Base-by-base conservation (phyloP, 2,329 filamentous ascomycete genomes). In the Rhynchosporium graminicola region DNA sequence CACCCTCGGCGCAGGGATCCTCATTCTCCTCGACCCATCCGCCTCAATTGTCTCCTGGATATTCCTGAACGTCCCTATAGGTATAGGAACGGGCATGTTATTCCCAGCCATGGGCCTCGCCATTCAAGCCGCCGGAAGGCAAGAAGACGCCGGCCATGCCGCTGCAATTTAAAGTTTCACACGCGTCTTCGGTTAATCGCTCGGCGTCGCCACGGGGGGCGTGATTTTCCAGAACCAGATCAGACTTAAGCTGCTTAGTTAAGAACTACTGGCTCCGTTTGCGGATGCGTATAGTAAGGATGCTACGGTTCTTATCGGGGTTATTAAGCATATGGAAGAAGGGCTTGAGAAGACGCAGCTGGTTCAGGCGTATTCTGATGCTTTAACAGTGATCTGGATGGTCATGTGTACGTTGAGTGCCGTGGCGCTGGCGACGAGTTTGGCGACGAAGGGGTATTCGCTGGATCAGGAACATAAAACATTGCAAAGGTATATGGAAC, bases 111-210 rank as follows among this genome's bases (percentile, higher is more conserved):
- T 88, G 76, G 80, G 78, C 0, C 82, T 88, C 40, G 81, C 83
- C 1, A 81, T 89, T 29, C 87, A 91, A 74, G 87, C 87, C 7
- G 79, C 85, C 0, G 80, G 82, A 1, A 77, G 79, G 0, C 80
- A 79, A 62, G 78, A 80, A 61, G 82, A 88, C 69, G 82, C 87
- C 46, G 82, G 85, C 1, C 84, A 85, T 63, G 82, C 85, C 0
- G 81, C 82, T 0, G 86, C 83, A 10, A 83, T 90, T 77, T 89
- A 87, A 75, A 83, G 82, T 59, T 91, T 91, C 77, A 81, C 87
- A 68, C 82, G 86, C 13, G 81, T 83, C 1, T 80, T 90, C 29
- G 88, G 88, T 0, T 86, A 89, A 71, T 80, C 83, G 0, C 75
- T 90, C 9, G 87, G 87, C 29, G 84, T 90, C 2, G 86, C 87